Base-by-base conservation (phyloP, 164 flowering plant genomes). In the Dillenia turbinata region DNA sequence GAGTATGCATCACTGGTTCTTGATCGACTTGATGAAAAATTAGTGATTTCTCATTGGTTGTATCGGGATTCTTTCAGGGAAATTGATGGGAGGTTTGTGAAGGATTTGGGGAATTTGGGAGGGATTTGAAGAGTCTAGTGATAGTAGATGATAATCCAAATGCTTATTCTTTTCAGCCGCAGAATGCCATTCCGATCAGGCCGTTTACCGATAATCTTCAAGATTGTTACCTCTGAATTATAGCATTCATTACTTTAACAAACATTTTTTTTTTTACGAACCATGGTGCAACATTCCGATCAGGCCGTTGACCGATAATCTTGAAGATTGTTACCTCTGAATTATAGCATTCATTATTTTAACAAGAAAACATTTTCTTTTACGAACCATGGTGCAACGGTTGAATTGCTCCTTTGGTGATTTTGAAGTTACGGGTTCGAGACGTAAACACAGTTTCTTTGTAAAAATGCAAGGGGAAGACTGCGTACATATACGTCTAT, bases 141-240 rank as follows among this genome's bases (percentile, higher is more conserved):
- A 78, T 92, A 9, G 81, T 92, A 0, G 98, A 92, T 64, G 98
- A 92, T 51, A 88, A 92, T 43, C 96, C 96, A 7, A 80, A 79
- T 59, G 75, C 91, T 0, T 88, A 78, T 50, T 8, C 48, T 24
- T 57, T 82, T 2, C 93, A 92, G 61, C 92, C 90, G 9, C 84
- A 78, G 57, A 90, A 90, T 50, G 98, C 92, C 11, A 65, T 92
- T 44, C 89, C 83, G 7, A 66, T 90, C 13, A 53, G 22, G 45
- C 92, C 91, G 0, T 92, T 92, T 57, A 49, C 71, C 4, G 79
- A 79, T 67, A 90, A 92, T 78, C 66, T 70, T 0, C 64, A 22
- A 8, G 96, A 92, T 66, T 47, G n/a, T 40, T n/a, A n/a, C n/a
- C n/a, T n/a, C n/a, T n/a, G n/a, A n/a, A n/a, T n/a, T n/a, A n/a